Base-by-base conservation (phyloP, 2,329 filamentous ascomycete species). In the Xylariaceae sp. region DNA sequence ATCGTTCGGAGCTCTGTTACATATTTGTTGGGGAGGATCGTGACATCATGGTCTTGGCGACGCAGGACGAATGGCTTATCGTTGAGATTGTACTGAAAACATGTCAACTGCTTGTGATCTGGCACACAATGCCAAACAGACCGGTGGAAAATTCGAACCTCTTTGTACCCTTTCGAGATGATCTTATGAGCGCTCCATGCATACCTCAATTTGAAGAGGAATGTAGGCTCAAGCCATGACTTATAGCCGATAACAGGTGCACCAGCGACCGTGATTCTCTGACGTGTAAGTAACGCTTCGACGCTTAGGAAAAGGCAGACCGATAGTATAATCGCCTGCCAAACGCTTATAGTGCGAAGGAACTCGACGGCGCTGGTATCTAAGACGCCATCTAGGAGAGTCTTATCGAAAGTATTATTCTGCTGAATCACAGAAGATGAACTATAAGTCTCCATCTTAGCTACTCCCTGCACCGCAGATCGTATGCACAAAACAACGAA, bases 181-280 rank as follows among this genome's bases (percentile, higher is more conserved):
- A 16, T 32, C 15, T 52, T 52, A 15, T 52, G 41, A 24, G 49
- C 49, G 10, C 37, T 32, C 21, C 27, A 20, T 1, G 41, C 40
- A 15, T 52, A 52, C 26, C 49, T 52, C 18, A 52, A 24, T 26
- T 45, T 40, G 15, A 45, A 45, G 35, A 52, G 30, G 20, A 32
- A 52, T 26, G 41, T 52, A 9, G 41, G 49, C 15, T 52, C 49
- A 15, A 52, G 24, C 47, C 47, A 50, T 29, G 39, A 43, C 40
- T 24, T 32, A 26, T 52, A 52, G n/a, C 49, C 49, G 20, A 40
- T 30, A 18, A 50, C 47, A 23, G 47, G 47, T 6, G 47, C 39
- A 26, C 39, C 39, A 1, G 21, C 39, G 9, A 50, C 47, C 32
- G 13, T 43, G 11, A 50, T 18, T 37, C 47, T 50, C 30, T 32